Base-by-base conservation (phyloP, 306 rosid species). In the Cucurbita moschata region DNA sequence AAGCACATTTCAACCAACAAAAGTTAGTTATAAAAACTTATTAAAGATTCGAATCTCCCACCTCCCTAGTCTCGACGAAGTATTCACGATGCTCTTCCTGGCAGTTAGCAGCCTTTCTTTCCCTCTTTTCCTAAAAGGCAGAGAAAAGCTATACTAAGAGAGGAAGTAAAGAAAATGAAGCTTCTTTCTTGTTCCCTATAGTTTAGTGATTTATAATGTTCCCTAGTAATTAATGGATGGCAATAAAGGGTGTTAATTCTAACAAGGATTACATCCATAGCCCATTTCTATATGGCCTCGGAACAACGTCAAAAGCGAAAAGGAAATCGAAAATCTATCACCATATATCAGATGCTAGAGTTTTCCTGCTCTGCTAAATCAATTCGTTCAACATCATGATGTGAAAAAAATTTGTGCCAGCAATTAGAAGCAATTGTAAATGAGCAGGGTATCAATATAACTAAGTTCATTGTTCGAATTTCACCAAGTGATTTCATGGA, bases 401-500 rank as follows among this genome's bases (percentile, higher is more conserved):
- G 56, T 7, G 47, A 44, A 66, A 43, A 68, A 14, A 47, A 46
- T 6, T 3, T 11, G 56, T 2, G 19, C 57, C 56, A 50, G 7
- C 73, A 26, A 47, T 46, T 68, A 49, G 73, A 69, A 69, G 73
- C 44, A 49, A 14, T 9, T 1, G 43, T 26, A 69, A 49, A 69
- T 8, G 23, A 49, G 56, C 58, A 6, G 73, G 44, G 43, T 21
- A 69, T 49, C 43, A 23, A 21, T 49, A 26, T 26, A 49, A 49
- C 43, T 15, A 49, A 73, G 67, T 26, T 39, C 40, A 40, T 42
- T 15, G 52, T 21, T 56, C 67, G 51, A 65, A 62, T 55, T 37
- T 30, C 80, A 43, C 75, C 58, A 47, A 55, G 79, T 73, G 44
- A 46, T 72, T 67, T 81, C 73, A 81, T 54, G 77, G 66, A 40